phyloP scores from a whole-genome alignment of 2,329 filamentous ascomycete species.

The Stachybotrys chartarum region DNA sequence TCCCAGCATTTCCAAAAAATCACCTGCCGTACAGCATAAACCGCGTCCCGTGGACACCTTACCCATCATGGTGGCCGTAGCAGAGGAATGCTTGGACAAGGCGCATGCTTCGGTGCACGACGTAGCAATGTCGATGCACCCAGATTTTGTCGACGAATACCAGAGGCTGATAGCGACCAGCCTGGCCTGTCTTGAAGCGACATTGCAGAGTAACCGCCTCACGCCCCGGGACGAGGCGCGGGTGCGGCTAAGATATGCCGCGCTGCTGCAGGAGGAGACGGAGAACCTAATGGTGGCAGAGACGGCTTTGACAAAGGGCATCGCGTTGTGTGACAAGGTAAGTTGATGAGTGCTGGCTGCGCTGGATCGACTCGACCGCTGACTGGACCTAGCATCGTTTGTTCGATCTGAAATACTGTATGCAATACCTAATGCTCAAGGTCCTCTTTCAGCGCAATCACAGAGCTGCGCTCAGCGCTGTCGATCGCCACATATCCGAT shows the following conservation, averaged over 20 bases:
- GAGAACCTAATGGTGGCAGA: slow-evolving; percentile 70
- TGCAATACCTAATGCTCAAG: slow-evolving; percentile 66
- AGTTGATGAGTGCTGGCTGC: slow-evolving; percentile 1
- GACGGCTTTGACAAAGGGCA: slow-evolving; percentile 63
- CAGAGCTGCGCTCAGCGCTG: slow-evolving; percentile 64
- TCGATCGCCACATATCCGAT: slow-evolving; percentile 63
- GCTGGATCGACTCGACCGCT: slow-evolving; percentile 14
- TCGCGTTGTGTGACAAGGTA: slow-evolving; percentile 61
- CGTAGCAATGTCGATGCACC: slow-evolving; percentile 27
- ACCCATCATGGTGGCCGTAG: slow-evolving; percentile 60
- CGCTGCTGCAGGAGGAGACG: slow-evolving; percentile 66
- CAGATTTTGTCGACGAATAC: slow-evolving; percentile 53
- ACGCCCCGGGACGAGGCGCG: slow-evolving; percentile 61
- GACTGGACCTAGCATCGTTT: slow-evolving; percentile 27
- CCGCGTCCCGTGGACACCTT: slow-evolving; percentile 41
- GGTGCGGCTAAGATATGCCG: slow-evolving; percentile 64
- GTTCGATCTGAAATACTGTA: slow-evolving; percentile 65
- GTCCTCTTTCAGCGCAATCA: slow-evolving; percentile 63
- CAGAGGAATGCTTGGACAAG: slow-evolving; percentile 67
- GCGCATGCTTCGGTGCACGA: slow-evolving; percentile 51
- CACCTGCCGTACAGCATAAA: slow-evolving; percentile 32
- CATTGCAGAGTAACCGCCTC: slow-evolving; percentile 53
- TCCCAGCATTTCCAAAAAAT: slow-evolving; percentile 32
- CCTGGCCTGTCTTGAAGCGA: slow-evolving; percentile 64
- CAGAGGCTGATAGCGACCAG: slow-evolving; percentile 66